Evolutionary conservation across 768 basidiomycete genomes (phyloP), one percentile per base, ranked within the genome.

Genomic region (Mycena belliarum): DNA sequence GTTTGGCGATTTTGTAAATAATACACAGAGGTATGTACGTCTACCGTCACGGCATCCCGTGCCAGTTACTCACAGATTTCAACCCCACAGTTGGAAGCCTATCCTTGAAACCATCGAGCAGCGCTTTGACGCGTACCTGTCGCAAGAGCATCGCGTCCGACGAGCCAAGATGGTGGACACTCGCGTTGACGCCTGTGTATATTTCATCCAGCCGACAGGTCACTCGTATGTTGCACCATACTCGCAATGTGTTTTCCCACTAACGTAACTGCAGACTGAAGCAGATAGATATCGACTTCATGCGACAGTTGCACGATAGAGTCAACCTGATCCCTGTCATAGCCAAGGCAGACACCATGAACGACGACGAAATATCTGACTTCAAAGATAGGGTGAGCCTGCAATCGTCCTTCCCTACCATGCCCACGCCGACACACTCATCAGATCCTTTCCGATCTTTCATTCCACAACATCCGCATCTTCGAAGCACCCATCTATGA

Each of bases 311-410:
- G 32, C 95, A 98, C 74, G 93, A 90, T 63, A 93, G 91, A 73
- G 97, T 99, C 75, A 99, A 99, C 78, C 79, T 99, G 63, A 98
- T 99, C 65, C 97, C 97, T 51, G 85, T 99, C 69, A 98, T 99
- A 66, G 97, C 97, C 57, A 99, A 99, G 78, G 88, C 94, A 15
- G 97, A 99, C 71, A 98, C 97, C 28, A 72, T 99, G 76, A 98
- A 95, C 15, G 96, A 98, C 65, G 95, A 98, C 61, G 97, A 98
- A 74, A 85, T 98, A 61, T 75, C 81, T 8, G 82, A 89, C 54
- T 98, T 98, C 82, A 99, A 99, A 79, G 85, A 87, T 60, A 79
- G 97, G 67, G 95, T 95, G 73, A 59, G 83, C 64, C 40, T 18
- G 24, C 14, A 41, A 5, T 15, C 33, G 29, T 25, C 14, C 33